Conservation (phyloP, 2,329 filamentous ascomycete species). For the Verticillium isaacii region DNA sequence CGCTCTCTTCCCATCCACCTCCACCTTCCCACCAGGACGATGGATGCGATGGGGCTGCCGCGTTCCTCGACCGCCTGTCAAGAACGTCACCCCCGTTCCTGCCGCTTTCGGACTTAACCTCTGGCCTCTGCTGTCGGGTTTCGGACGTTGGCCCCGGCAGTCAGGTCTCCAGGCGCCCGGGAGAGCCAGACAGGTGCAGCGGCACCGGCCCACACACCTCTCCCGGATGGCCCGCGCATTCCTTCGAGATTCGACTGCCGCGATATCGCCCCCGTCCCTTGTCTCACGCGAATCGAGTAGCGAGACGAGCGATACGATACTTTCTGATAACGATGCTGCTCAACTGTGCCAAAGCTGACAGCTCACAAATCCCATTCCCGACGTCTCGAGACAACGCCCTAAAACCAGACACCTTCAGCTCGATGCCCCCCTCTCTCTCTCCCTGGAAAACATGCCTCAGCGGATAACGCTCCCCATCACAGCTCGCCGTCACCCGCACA, state of each 20-base stretch:
- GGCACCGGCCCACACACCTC: neutral
- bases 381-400: neutral
- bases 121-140: neutral
- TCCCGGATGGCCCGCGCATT: neutral
- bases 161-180: neutral
- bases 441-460: neutral
- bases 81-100: neutral
- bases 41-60: neutral
- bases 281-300: neutral
- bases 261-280: neutral
- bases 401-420: neutral
- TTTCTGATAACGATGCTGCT: neutral
- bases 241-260: neutral
- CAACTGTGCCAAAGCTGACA: neutral
- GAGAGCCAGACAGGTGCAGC: neutral
- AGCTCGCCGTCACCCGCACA: slow-evolving; percentile 7
- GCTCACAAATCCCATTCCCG: neutral
- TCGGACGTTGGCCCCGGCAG: neutral
- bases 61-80: neutral
- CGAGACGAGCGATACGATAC: neutral
- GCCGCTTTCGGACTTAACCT: neutral
- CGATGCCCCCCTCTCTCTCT: neutral
- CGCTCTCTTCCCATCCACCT: neutral
- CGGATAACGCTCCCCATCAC: neutral
- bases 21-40: neutral